phyloP scores from a whole-genome alignment of 1,284 basidiomycete species.

The Heterobasidion occidentale region DNA sequence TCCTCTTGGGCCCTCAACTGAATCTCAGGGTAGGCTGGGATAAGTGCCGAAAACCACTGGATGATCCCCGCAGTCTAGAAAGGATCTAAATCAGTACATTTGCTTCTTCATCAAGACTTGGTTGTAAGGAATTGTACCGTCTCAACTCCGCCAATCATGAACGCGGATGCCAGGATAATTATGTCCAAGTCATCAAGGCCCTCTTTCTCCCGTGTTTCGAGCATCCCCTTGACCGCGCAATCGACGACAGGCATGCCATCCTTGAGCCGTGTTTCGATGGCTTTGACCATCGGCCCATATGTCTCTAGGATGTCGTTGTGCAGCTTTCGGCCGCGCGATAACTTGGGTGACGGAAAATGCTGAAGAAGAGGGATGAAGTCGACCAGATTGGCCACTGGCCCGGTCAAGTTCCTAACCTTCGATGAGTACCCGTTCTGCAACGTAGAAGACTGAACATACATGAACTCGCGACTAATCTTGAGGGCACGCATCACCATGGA shows the following conservation, averaged over 20 bases:
- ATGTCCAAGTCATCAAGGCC: background rate
- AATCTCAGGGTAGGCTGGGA: slow-evolving; percentile 2
- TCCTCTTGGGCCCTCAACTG: slow-evolving; percentile 5
- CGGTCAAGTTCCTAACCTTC: background rate
- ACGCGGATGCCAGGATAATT: background rate
- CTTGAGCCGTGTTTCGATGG: background rate
- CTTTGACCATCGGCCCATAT: background rate
- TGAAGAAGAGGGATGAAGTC: background rate
- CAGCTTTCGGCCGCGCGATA: background rate
- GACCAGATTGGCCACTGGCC: background rate
- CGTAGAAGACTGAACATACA: background rate
- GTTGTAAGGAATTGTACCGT: slow-evolving; percentile 5
- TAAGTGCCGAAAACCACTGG: background rate
- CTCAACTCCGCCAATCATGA: background rate
- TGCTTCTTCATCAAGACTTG: background rate
- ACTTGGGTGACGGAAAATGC: background rate
- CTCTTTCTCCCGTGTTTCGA: background rate
- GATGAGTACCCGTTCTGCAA: too few relatives aligned
- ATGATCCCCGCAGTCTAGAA: background rate
- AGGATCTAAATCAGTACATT: background rate
- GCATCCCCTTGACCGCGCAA: background rate
- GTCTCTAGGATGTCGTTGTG: background rate
- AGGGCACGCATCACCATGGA: background rate
- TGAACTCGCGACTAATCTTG: background rate
- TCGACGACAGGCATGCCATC: background rate